Evolutionary conservation across 139 green algal genomes (phyloP).

Genomic region (Parachlorella kessleri): DNA sequence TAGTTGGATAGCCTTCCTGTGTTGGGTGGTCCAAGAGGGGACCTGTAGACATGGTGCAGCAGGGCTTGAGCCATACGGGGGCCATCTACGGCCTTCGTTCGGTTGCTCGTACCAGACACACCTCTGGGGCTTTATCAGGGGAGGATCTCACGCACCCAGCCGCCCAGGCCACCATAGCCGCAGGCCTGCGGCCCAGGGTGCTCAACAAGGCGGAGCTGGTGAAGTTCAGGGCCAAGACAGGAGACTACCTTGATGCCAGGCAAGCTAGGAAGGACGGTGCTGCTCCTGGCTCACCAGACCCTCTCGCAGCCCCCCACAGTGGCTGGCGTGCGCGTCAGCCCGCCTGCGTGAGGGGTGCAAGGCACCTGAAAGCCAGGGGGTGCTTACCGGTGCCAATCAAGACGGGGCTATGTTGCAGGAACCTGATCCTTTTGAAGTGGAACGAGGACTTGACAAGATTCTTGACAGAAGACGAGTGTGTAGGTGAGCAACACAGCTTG

Average conservation of each 20-base stretch:
- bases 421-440: conserved; percentile 59
- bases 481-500: conserved; percentile 31
- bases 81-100: conserved; percentile 2
- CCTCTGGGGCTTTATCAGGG: not conserved
- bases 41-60: conserved; percentile 26
- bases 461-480: conserved; percentile 38
- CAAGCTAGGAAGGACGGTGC: not conserved
- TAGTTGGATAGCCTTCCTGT: too few species aligned
- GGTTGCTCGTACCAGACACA: not conserved
- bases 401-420: conserved; percentile 48
- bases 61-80: not conserved
- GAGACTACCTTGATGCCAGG: conserved; percentile 52
- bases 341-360: too few species aligned
- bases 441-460: conserved; percentile 38
- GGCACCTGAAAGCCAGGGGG: too few species aligned
- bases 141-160: conserved; percentile 31
- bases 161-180: conserved; percentile 45
- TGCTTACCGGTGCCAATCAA: too few species aligned
- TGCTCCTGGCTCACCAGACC: too few species aligned
- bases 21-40: too few species aligned
- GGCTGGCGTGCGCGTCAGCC: too few species aligned
- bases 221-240: conserved; percentile 39
- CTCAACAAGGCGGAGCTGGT: conserved; percentile 56
- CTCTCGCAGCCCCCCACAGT: too few species aligned
- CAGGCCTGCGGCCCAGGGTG: conserved; percentile 47